phyloP scores from a whole-genome alignment of 176 grass and related monocot genomes.

The Hordeum marinum region DNA sequence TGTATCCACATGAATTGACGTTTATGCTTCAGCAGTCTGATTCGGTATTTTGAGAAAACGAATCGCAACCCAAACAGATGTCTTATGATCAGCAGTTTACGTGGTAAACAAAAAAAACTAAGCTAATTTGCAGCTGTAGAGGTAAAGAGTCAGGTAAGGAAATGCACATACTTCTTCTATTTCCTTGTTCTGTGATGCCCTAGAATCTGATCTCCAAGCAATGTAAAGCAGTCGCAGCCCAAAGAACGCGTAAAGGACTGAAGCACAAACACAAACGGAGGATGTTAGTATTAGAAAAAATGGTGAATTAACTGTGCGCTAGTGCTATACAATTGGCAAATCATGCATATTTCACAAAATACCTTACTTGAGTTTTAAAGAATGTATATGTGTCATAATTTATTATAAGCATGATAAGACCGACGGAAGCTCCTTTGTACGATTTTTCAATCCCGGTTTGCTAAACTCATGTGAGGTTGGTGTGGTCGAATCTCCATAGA shows the following conservation, averaged over 20 bases:
- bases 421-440: neutral
- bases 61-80: neutral
- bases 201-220: constrained; percentile 90
- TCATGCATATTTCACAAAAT: neutral
- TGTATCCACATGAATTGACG: neutral
- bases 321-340: neutral
- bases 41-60: neutral
- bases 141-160: neutral
- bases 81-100: neutral
- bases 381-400: neutral
- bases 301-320: neutral
- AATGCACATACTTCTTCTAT: constrained; percentile 75
- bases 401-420: neutral
- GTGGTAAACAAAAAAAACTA: neutral
- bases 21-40: neutral
- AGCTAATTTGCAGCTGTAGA: neutral
- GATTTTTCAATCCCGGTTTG: neutral
- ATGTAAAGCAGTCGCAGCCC: constrained; percentile 86
- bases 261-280: constrained; percentile 12
- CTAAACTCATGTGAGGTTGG: neutral
- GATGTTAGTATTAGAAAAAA: constrained; percentile 13
- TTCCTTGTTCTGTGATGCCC: constrained; percentile 92
- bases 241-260: constrained; percentile 88
- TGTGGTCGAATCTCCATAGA: neutral
- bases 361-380: neutral